Percentiles rank a stretch among this genome's conserved stretches.
phyloP scores from a whole-genome alignment of 176 grass and related monocot genomes.

The Pontederia paniculata region DNA sequence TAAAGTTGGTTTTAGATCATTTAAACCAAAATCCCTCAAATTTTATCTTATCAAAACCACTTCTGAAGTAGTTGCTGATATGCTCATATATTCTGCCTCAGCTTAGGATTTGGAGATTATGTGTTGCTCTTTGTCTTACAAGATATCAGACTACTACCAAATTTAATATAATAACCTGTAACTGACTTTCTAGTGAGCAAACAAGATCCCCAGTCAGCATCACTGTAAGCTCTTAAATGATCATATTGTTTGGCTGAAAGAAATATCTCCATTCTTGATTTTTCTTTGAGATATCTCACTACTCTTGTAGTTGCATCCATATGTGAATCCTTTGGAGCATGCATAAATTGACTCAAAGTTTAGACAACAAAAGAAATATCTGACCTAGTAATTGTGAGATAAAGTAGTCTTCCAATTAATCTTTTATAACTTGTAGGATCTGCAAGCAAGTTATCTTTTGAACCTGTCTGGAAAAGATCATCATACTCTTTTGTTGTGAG shows the following conservation, averaged over 20 bases:
- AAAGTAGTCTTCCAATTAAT: not conserved
- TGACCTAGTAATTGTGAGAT: not conserved
- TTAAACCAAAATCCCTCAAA: no score
- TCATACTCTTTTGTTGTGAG: not conserved
- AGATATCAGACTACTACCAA: no score
- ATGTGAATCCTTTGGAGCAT: not conserved
- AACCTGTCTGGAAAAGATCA: no score
- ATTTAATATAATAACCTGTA: not conserved
- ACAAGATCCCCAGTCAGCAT: not conserved
- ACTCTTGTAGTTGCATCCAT: not conserved
- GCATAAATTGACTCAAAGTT: not conserved
- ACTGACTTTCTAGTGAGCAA: not conserved
- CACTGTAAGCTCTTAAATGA: not conserved
- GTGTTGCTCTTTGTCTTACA: no score
- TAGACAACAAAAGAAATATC: not conserved
- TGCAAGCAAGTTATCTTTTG: not conserved
- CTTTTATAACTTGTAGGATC: not conserved
- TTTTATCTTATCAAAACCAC: no score
- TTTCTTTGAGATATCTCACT: not conserved
- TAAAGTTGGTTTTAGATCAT: no score
- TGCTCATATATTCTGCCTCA: no score
- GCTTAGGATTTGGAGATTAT: no score
- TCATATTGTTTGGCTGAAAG: not conserved
- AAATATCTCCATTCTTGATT: not conserved
- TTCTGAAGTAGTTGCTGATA: no score